These are phyloP conservation scores for Dimargaris verticillata DNA, from an alignment of 192 early-diverging fungal species.

Conservation along the genomic window DNA sequence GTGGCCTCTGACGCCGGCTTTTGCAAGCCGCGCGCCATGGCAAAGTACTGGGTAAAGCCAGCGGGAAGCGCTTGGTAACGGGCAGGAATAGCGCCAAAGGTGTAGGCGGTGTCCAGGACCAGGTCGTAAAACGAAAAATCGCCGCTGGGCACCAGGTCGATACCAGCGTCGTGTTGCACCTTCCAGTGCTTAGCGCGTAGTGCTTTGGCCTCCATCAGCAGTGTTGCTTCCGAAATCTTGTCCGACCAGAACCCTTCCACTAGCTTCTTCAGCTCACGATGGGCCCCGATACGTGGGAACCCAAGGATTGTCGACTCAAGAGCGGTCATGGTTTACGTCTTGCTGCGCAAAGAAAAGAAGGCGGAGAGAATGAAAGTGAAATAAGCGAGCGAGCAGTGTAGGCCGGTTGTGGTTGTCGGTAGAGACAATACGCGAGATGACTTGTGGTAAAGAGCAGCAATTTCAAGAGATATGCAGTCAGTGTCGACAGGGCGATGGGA, in stretches of 20 bases:
- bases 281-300: constrained; percentile 85
- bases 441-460: too few relatives aligned
- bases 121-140: constrained; percentile 96
- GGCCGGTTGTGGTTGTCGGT: too few relatives aligned
- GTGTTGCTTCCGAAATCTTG: constrained; percentile 57
- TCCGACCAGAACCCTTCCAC: constrained; percentile 87
- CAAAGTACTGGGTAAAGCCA: constrained; percentile 80
- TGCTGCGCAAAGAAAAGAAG: not conserved
- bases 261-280: constrained; percentile 91
- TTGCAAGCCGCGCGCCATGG: constrained; percentile 92
- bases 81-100: constrained; percentile 43
- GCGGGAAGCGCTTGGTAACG: constrained; percentile 51
- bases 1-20: constrained; percentile 33
- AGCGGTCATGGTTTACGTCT: not conserved
- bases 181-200: constrained; percentile 61
- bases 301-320: constrained; percentile 31
- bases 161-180: constrained; percentile 50
- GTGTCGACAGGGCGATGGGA: too few relatives aligned
- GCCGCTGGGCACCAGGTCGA: constrained; percentile 76
- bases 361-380: not conserved
- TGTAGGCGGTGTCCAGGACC: constrained; percentile 52
- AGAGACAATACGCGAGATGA: too few relatives aligned
- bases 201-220: constrained; percentile 47
- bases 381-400: not conserved
- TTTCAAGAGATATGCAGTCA: too few relatives aligned